Evolutionary conservation across 495 filamentous ascomycete species (phyloP).

Genomic region (Achaetomiella virescens): DNA sequence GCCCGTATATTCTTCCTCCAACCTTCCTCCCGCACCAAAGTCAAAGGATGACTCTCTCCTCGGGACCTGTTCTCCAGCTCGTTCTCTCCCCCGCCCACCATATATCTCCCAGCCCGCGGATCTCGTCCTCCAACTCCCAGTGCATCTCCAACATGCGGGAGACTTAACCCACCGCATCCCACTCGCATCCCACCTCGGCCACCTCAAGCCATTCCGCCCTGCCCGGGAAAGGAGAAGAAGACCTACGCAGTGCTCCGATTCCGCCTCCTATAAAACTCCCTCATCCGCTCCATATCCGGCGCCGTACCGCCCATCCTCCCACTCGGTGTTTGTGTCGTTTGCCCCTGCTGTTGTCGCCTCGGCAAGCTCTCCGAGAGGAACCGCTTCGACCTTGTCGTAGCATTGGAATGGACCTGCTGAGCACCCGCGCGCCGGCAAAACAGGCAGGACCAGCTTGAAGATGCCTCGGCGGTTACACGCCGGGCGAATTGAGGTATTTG

Average conservation of each 20-base stretch:
- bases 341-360: slow-evolving; percentile 13
- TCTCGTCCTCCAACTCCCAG: no score
- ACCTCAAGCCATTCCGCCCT: background rate
- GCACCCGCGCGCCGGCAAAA: slow-evolving; percentile 15
- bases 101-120: no score
- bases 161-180: background rate
- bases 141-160: no score
- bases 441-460: slow-evolving; percentile 16
- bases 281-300: slow-evolving; percentile 50
- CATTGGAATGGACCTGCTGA: background rate
- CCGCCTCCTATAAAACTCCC: slow-evolving; percentile 48
- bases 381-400: slow-evolving; percentile 5
- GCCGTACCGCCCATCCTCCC: slow-evolving; percentile 7
- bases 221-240: background rate
- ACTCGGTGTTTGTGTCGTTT: slow-evolving; percentile 14
- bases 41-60: no score
- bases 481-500: slow-evolving; percentile 16
- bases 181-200: background rate
- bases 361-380: slow-evolving; percentile 20
- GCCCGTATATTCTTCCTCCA: background rate
- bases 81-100: no score
- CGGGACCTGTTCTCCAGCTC: no score
- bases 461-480: slow-evolving; percentile 5
- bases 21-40: background rate
- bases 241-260: slow-evolving; percentile 55